Percentiles rank a stretch among this genome's conserved stretches.
These are phyloP conservation scores for Plantago lanceolata DNA, from an alignment of 305 asterid species.

Conservation along the genomic window DNA sequence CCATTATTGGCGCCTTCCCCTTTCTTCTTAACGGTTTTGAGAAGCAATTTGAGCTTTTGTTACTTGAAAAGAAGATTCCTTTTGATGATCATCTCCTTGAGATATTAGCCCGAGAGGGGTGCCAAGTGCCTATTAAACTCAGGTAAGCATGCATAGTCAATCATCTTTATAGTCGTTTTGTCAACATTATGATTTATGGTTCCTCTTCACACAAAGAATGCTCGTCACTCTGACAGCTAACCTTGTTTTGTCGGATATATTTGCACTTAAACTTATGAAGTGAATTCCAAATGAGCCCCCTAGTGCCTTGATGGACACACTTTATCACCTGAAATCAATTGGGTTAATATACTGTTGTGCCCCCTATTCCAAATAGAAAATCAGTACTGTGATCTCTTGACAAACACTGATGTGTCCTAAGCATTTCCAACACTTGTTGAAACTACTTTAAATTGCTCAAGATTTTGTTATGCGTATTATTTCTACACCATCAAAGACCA, in stretches of 20 bases:
- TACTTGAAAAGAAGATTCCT: slow-evolving; percentile 52
- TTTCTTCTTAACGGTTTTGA: slow-evolving; percentile 70
- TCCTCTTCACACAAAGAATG: not conserved
- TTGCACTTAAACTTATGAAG: not conserved
- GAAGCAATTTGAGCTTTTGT: slow-evolving; percentile 47
- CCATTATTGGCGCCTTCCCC: slow-evolving; percentile 64
- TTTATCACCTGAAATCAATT: not conserved
- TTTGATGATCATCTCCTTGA: slow-evolving; percentile 62
- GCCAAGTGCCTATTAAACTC: slow-evolving; percentile 43
- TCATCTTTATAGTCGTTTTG: slow-evolving; percentile 1
- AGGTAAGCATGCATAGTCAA: slow-evolving; percentile 41
- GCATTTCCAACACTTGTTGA: no score
- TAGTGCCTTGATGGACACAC: not conserved
- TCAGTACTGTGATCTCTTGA: not conserved
- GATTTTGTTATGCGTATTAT: not conserved
- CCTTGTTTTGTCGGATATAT: no score
- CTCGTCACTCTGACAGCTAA: no score
- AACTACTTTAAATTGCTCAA: not conserved
- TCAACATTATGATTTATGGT: not conserved
- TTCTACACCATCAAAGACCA: not conserved
- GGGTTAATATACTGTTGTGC: not conserved
- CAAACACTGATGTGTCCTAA: no score
- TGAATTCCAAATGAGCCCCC: not conserved
- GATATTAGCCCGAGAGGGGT: slow-evolving; percentile 64
- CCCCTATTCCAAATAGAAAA: no score